Base-by-base conservation (phyloP, 2,329 filamentous ascomycete genomes). In the Lasiodiplodia sp. region DNA sequence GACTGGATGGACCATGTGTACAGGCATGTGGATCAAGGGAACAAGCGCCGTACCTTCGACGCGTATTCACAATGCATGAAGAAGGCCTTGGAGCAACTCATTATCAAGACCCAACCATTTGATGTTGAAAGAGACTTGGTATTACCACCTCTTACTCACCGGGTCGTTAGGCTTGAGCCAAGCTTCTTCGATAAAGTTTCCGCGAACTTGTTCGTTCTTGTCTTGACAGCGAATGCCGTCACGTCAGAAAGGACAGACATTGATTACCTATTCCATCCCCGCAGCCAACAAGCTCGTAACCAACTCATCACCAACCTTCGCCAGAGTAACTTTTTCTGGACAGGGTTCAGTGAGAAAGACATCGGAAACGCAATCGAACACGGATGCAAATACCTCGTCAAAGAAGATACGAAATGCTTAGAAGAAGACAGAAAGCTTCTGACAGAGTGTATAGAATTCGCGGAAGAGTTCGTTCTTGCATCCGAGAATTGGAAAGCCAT, bases 211-310 rank as follows among this genome's bases (percentile, higher is more conserved):
- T 97, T 97, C 75, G 87, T 92, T 0, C 91, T 96, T 80, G 89
- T 93, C 75, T 88, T 97, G 57, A 90, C 92, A 2, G 90, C 93
- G 72, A 98, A 98, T 75, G 90, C 93, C 0, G 89, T 98, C 0
- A 94, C 94, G 28, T 97, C 94, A 5, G 92, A 97, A 75, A 85
- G 94, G 12, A 89, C 87, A 0, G 95, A 95, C 73, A 84, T 87
- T 67, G 94, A 97, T 76, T 97, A 97, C 76, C 91, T 98, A 71
- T 97, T 97, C 73, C 92, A 97, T 73, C 87, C 88, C 0, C 88
- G 86, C 14, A 94, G 94, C 73, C 83, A 87, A 37, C 90, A 89
- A 70, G 85, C 86, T 49, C 82, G 97, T 14, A 81, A 90, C 31
- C 84, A 88, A 66, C 82, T 97, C 2, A 90, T 97, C 4, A 86